Evolutionary conservation across 306 rosid genomes (phyloP).

Genomic region (Casuarina glauca): DNA sequence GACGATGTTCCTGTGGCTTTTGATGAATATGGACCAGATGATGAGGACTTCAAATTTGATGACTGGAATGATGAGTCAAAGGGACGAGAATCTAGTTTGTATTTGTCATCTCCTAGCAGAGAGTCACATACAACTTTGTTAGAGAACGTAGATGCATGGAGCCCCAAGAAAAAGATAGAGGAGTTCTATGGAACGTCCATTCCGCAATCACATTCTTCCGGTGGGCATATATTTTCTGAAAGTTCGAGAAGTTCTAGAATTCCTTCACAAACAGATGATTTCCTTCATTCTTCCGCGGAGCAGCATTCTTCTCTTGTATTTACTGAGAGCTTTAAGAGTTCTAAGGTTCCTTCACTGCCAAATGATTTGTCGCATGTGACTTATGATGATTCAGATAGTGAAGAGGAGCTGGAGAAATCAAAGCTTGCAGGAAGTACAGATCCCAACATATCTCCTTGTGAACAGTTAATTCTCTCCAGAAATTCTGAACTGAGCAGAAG

Average conservation of each 20-base stretch:
- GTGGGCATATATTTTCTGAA: constrained; percentile 42
- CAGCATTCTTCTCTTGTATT: constrained; percentile 19
- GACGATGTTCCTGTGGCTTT: constrained; percentile 50
- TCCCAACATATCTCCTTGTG: constrained; percentile 20
- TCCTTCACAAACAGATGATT: constrained; percentile 46
- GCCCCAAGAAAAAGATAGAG: constrained; percentile 38
- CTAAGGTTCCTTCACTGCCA: constrained; percentile 44
- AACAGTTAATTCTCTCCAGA: constrained; percentile 14
- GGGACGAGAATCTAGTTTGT: constrained; percentile 47
- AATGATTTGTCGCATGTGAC: constrained; percentile 50
- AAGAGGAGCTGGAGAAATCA: constrained; percentile 45
- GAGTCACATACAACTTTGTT: constrained; percentile 44
- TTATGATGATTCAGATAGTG: constrained; percentile 80
- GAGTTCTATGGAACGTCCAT: constrained; percentile 35
- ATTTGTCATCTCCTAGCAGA: constrained; percentile 38
- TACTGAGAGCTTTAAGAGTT: constrained; percentile 45
- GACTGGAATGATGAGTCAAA: constrained; percentile 35
- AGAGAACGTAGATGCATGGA: constrained; percentile 43
- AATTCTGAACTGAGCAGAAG: constrained; percentile 37
- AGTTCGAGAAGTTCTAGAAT: constrained; percentile 38
- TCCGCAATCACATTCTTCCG: constrained; percentile 42
- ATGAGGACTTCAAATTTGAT: constrained; percentile 47
- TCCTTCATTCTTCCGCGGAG: constrained; percentile 34
- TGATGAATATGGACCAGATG: constrained; percentile 77
- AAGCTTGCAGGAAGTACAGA: constrained; percentile 35